A percentile compares a stretch with the other conserved stretches of the same genome.
Evolutionary conservation across 495 filamentous ascomycete genomes (phyloP).

Genomic region (Paragyromitra xinjiangensis): DNA sequence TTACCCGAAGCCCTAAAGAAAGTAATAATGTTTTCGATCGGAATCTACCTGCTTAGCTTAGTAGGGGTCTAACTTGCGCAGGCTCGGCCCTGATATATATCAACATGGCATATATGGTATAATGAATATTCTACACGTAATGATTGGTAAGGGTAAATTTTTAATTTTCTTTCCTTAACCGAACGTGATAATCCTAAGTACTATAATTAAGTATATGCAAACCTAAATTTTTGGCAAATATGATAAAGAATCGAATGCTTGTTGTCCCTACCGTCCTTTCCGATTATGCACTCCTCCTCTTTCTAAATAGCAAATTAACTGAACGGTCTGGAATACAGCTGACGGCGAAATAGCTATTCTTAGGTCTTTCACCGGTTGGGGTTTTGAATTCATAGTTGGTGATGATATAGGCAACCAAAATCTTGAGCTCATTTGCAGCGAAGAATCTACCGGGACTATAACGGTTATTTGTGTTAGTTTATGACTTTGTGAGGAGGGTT

Average conservation of each 20-base stretch:
- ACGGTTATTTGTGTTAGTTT: not conserved
- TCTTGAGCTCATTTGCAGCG: conserved; percentile 60
- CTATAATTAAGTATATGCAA: not conserved
- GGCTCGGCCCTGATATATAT: too few relatives aligned
- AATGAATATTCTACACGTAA: too few relatives aligned
- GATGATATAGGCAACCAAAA: conserved; percentile 61
- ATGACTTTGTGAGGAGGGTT: not conserved
- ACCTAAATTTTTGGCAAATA: not conserved
- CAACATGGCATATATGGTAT: too few relatives aligned
- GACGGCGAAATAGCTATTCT: conserved; percentile 44
- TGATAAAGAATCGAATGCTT: not conserved
- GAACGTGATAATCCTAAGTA: too few relatives aligned
- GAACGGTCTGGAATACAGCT: conserved; percentile 30
- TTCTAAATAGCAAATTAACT: conserved; percentile 38
- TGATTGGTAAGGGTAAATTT: not conserved
- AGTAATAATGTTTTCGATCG: too few relatives aligned
- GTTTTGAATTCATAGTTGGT: conserved; percentile 64
- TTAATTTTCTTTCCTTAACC: not conserved
- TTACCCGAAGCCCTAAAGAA: not conserved
- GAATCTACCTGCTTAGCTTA: too few relatives aligned
- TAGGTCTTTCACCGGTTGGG: conserved; percentile 36
- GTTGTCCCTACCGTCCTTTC: not conserved
- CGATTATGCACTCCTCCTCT: conserved; percentile 21
- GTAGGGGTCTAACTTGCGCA: too few relatives aligned
- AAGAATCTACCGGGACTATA: conserved; percentile 62